Evolutionary conservation across 306 rosid species (phyloP).

Genomic region (Crotalaria pallida): DNA sequence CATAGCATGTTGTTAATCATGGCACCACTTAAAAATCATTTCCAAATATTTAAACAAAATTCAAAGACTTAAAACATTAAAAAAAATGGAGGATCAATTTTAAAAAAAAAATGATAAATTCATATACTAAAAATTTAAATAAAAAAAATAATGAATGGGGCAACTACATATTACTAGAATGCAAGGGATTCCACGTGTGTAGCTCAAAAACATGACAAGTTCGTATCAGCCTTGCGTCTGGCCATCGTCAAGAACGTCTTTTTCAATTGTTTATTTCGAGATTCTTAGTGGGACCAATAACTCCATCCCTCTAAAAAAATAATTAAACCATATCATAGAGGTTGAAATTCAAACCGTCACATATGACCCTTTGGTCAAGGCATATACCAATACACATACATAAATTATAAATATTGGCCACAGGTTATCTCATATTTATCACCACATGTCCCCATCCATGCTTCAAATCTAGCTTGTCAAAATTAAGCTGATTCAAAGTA

Average conservation of each 20-base stretch:
- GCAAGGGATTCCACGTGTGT: slow-evolving; percentile 13
- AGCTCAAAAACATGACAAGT: slow-evolving; percentile 20
- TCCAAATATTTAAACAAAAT: too few relatives aligned
- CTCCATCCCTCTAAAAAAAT: background rate
- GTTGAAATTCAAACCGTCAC: slow-evolving; percentile 38
- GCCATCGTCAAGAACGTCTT: background rate
- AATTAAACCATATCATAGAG: background rate
- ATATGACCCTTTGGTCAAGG: slow-evolving; percentile 32
- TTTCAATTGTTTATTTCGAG: background rate
- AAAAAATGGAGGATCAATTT: too few relatives aligned
- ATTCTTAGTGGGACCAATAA: slow-evolving; percentile 2
- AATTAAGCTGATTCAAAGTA: too few relatives aligned
- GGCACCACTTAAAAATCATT: too few relatives aligned
- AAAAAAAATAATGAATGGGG: too few relatives aligned
- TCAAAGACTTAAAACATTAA: too few relatives aligned
- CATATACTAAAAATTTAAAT: too few relatives aligned
- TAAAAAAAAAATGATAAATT: too few relatives aligned
- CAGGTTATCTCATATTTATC: too few relatives aligned
- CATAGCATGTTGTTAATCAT: too few relatives aligned
- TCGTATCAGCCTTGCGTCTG: background rate
- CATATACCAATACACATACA: background rate
- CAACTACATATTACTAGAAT: too few relatives aligned
- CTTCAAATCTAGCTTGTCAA: background rate
- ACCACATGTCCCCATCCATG: background rate
- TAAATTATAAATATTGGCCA: background rate